Evolutionary conservation across 495 filamentous ascomycete genomes (phyloP), one percentile per base, ranked within the genome.

Genomic region (Stereocaulon alpinum): DNA sequence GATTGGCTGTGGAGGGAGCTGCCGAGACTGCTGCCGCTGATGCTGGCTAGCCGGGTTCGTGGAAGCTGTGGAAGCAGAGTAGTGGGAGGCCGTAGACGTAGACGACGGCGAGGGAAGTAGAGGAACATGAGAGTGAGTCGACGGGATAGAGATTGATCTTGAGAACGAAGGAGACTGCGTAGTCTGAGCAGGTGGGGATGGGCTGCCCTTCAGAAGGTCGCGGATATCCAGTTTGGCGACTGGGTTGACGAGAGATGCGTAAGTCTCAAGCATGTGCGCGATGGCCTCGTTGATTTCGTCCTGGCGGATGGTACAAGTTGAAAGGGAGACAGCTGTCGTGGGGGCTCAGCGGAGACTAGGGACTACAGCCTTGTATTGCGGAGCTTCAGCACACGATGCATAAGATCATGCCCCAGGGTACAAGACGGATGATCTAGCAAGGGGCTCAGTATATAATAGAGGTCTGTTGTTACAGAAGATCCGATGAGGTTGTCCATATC

Each of bases 141-240:
- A 51, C 15, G 54, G 32, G 2, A 58, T 6, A 15, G 55, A 61
- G 47, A 58, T 62, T 14, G 59, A 61, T 40, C 55, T 53, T 20
- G 59, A 61, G 56, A 60, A 41, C 27, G 61, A 22, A 24, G 60
- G 53, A 41, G 50, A 29, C 20, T 37, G 45, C 2, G 43, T 59
- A 17, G 51, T 53, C 18, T 37, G 54, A 44, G 56, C 22, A 18
- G 43, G 59, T 15, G 63, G 57, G 24, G 63, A 62, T 34, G 60
- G 49, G 24, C 37, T 63, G 22, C 48, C 32, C 22, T 59, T 47
- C 37, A 63, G 40, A 34, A 63, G 55, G 18, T 62, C 44, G 47
- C 43, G 49, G 60, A 65, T 65, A 55, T 63, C 63, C 63, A 65
- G 63, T 41, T 65, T 65, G 50, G 63, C 53, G 63, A 61, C 62